Base-by-base conservation (phyloP, 257 asterid genomes). In the Avicennia marina region DNA sequence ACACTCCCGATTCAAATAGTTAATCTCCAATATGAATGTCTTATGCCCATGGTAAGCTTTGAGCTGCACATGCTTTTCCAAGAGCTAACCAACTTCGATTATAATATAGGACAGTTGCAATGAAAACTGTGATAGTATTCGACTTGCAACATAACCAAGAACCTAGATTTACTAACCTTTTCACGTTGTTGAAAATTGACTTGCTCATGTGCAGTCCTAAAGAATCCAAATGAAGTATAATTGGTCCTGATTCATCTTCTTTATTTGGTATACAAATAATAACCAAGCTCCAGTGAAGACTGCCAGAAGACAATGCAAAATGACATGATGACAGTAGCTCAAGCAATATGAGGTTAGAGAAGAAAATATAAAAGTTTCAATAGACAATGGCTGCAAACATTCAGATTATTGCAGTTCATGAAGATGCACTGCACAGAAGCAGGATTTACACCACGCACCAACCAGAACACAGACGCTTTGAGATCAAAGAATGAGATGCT, bases 231-330 rank as follows among this genome's bases (percentile, higher is more conserved):
- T 93, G 99, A 72, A 89, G 95, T 43, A 89, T 44, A 47, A 78
- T 57, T 33, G 83, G 90, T 34, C 91, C 89, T 2, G 73, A 72
- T 61, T 72, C 81, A 62, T 78, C 91, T 69, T 86, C 90, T 73
- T 82, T 84, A 27, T 78, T 68, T 53, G 97, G 97, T 55, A 84
- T 82, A 69, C 95, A 86, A 55, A 93, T 83, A 65, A 89, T 86
- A 68, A 77, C 79, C 96, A 93, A 81, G 82, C 99, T 93, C 99
- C 99, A 93, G 72, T 93, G 99, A 25, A n/a, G 72, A 55, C 99
- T 93, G 81, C 60, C 54, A 41, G 53, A 68, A 25, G 46, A 41
- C n/a, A n/a, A 25, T 53, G 58, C 64, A 69, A 68, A 56, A 53
- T 41, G 49, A n/a, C n/a, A n/a, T n/a, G n/a, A n/a, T 32, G 34